Evolutionary conservation across 176 grass and related monocot species (phyloP).

Genomic region (Ananas comosus): DNA sequence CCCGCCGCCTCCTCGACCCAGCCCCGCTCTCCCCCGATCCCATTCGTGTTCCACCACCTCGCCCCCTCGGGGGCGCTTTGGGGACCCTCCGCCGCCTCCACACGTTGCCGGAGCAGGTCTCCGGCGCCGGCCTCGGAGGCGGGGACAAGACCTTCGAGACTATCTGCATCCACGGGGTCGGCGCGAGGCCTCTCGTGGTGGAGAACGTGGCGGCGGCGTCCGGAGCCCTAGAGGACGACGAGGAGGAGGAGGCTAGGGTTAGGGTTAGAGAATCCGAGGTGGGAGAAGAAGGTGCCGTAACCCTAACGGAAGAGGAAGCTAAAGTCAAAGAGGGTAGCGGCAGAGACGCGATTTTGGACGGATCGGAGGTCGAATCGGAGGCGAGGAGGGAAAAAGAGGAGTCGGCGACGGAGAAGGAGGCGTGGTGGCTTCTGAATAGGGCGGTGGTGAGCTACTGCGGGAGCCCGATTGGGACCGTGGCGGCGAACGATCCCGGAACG

Average conservation of each 20-base stretch:
- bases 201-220: constrained; percentile 4
- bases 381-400: constrained; percentile 43
- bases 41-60: neutral
- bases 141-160: constrained; percentile 10
- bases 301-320: constrained; percentile 14
- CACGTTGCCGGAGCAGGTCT: neutral
- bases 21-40: constrained; percentile 21
- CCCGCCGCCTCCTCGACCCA: neutral
- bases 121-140: neutral
- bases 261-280: neutral
- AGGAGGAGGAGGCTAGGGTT: neutral
- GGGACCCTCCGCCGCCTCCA: constrained; percentile 7
- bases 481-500: constrained; percentile 60
- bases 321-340: constrained; percentile 13
- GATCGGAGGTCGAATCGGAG: constrained; percentile 22
- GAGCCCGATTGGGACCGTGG: constrained; percentile 67
- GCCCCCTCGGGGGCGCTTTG: neutral
- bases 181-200: constrained; percentile 11
- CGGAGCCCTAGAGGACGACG: neutral
- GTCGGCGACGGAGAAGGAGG: constrained; percentile 80
- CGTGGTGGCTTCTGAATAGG: constrained; percentile 64
- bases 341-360: constrained; percentile 15
- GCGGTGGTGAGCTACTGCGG: constrained; percentile 68
- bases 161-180: constrained; percentile 13
- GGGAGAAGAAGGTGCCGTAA: neutral